A percentile compares a stretch with the other conserved stretches of the same genome.
Conservation (phyloP, 148 eudicot species). For the Cornus florida region DNA sequence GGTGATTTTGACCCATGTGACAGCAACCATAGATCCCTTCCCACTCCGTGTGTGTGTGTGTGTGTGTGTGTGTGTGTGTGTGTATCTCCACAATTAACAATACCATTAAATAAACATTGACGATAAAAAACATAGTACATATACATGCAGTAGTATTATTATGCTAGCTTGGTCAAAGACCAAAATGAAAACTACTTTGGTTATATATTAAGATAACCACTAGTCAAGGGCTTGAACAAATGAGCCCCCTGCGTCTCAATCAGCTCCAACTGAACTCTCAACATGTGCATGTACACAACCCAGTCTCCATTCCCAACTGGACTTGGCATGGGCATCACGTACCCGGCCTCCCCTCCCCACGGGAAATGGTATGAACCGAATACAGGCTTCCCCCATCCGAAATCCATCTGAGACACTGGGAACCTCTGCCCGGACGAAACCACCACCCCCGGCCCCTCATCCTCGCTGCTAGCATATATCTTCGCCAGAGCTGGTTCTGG, state of each 20-base stretch:
- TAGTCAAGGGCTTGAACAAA: slow-evolving; percentile 48
- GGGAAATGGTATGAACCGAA: slow-evolving; percentile 77
- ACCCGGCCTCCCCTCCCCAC: slow-evolving; percentile 66
- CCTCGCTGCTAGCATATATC: slow-evolving; percentile 27
- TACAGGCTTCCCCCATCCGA: slow-evolving; percentile 71
- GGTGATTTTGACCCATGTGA: no score
- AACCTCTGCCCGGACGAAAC: slow-evolving; percentile 68
- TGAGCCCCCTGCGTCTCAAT: slow-evolving; percentile 42
- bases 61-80: no score
- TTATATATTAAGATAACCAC: slow-evolving; percentile 15
- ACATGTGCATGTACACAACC: slow-evolving; percentile 72
- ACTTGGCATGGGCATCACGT: slow-evolving; percentile 83
- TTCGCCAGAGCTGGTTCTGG: slow-evolving; percentile 51
- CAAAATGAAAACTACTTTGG: no score
- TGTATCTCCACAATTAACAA: no score
- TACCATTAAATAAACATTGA: no score
- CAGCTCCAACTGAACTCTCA: slow-evolving; percentile 44
- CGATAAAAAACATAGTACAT: no score
- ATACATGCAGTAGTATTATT: no score
- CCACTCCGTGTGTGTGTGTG: no score
- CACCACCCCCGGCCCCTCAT: slow-evolving; percentile 58
- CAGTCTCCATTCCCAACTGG: slow-evolving; percentile 64
- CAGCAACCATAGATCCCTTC: no score
- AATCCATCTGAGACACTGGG: slow-evolving; percentile 54
- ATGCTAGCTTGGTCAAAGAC: no score